These are phyloP conservation scores for Mycothermus thermophilus DNA, from an alignment of 495 filamentous ascomycete genomes.

Conservation along the genomic window DNA sequence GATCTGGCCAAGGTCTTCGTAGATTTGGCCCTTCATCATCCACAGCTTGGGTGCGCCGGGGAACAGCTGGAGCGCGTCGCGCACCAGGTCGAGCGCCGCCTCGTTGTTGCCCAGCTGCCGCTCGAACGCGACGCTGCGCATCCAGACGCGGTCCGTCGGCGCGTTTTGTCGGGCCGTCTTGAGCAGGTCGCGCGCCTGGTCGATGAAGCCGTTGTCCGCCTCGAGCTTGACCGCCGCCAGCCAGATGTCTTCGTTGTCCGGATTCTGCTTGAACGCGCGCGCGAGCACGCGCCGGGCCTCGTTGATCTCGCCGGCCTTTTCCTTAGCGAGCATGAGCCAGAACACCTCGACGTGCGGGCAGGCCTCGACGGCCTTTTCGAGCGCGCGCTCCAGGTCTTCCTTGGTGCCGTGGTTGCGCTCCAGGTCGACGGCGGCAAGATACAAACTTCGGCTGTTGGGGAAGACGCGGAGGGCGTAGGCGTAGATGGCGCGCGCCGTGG, in stretches of 20 bases:
- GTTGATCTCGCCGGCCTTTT: conserved; percentile 74
- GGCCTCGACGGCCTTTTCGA: conserved; percentile 88
- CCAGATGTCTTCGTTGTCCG: conserved; percentile 95
- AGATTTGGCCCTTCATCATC: conserved; percentile 99
- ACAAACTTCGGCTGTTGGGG: conserved; percentile 64
- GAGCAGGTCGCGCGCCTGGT: conserved; percentile 68
- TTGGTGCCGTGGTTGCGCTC: conserved; percentile 81
- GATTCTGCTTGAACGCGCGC: conserved; percentile 80
- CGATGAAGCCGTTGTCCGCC: conserved; percentile 66
- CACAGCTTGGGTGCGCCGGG: conserved; percentile 78
- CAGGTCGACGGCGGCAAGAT: conserved; percentile 80
- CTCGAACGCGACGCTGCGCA: conserved; percentile 87
- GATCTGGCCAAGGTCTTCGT: conserved; percentile 61
- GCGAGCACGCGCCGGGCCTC: conserved; percentile 73
- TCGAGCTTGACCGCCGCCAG: conserved; percentile 90
- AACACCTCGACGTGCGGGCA: conserved; percentile 81
- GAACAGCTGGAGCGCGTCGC: conserved; percentile 76
- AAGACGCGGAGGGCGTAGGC: conserved; percentile 83
- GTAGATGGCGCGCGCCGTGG: conserved; percentile 85
- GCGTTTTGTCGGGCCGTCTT: conserved; percentile 69
- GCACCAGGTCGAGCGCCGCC: conserved; percentile 71
- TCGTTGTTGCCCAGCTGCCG: conserved; percentile 66
- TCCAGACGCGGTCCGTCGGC: conserved; percentile 90
- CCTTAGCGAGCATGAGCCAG: conserved; percentile 91
- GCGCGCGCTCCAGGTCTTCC: conserved; percentile 65